Conservation (phyloP, 495 filamentous ascomycete genomes). For the Polyplosphaeria fusca region DNA sequence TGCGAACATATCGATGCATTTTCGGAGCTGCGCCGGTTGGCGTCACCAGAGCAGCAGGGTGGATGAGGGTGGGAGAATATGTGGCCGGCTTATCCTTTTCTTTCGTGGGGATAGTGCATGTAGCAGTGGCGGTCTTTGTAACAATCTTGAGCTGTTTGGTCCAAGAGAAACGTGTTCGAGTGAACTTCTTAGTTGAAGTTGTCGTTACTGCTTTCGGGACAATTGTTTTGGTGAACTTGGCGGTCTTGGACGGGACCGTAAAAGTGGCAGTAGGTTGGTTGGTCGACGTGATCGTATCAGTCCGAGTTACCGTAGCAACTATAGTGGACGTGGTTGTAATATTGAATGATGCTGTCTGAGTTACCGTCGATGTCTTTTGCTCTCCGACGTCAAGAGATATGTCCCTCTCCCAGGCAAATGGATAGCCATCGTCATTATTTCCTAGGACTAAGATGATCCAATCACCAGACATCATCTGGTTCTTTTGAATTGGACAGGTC, state of each 20-base stretch:
- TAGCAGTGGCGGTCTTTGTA: constrained; percentile 33
- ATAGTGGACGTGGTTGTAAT: constrained; percentile 32
- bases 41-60: constrained; percentile 21
- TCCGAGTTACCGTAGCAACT: constrained; percentile 20
- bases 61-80: constrained; percentile 33
- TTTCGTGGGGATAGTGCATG: constrained; percentile 23
- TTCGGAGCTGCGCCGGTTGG: constrained; percentile 2
- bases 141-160: constrained; percentile 29
- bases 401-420: constrained; percentile 40
- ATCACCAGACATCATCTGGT: constrained; percentile 36
- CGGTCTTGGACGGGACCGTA: constrained; percentile 32
- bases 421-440: constrained; percentile 40
- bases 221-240: constrained; percentile 32
- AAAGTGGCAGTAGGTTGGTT: constrained; percentile 25
- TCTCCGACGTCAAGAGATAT: constrained; percentile 32
- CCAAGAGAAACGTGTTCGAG: constrained; percentile 17
- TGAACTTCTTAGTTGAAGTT: constrained; percentile 30
- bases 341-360: constrained; percentile 24
- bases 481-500: constrained; percentile 40
- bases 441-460: constrained; percentile 41
- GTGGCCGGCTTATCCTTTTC: constrained; percentile 31
- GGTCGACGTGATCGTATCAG: constrained; percentile 3
- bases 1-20: constrained; percentile 16
- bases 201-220: constrained; percentile 31
- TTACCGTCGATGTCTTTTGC: constrained; percentile 35